Conservation (phyloP, 192 early-diverging fungal species). For the Coemansia sp. region DNA sequence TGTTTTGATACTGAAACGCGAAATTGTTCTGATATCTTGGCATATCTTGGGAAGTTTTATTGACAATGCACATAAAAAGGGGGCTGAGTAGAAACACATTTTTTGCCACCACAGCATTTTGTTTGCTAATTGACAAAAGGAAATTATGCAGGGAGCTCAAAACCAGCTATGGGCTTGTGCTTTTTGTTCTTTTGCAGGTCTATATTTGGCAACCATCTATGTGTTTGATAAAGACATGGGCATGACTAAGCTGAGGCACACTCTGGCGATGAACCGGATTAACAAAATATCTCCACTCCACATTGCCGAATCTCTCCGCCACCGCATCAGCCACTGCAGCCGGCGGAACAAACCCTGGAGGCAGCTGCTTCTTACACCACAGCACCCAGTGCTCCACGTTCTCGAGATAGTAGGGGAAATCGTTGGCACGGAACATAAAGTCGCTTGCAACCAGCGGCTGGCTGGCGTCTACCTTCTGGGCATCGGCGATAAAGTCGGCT, state of each 20-base stretch:
- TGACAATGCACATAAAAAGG: too few relatives aligned
- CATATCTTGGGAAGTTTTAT: too few relatives aligned
- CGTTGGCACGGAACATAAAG: conserved; percentile 35
- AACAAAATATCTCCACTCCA: conserved; percentile 47
- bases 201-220: too few relatives aligned
- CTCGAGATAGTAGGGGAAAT: conserved; percentile 36
- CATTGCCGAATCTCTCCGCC: conserved; percentile 10
- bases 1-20: too few relatives aligned
- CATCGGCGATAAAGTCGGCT: conserved; percentile 25
- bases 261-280: conserved; percentile 43
- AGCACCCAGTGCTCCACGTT: conserved; percentile 52
- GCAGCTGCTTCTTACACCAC: conserved; percentile 39
- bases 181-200: too few relatives aligned
- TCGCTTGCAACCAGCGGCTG: conserved; percentile 11
- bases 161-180: too few relatives aligned
- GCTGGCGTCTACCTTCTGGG: conserved; percentile 5
- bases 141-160: too few relatives aligned
- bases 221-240: conserved; percentile 44
- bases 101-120: too few relatives aligned
- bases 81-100: too few relatives aligned
- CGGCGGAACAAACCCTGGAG: conserved; percentile 26
- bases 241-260: conserved; percentile 51
- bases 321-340: conserved; percentile 22
- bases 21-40: too few relatives aligned
- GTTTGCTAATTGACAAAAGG: too few relatives aligned